Base-by-base conservation (phyloP, 768 basidiomycete species). In the Sistotremastrum niveocremeum region DNA sequence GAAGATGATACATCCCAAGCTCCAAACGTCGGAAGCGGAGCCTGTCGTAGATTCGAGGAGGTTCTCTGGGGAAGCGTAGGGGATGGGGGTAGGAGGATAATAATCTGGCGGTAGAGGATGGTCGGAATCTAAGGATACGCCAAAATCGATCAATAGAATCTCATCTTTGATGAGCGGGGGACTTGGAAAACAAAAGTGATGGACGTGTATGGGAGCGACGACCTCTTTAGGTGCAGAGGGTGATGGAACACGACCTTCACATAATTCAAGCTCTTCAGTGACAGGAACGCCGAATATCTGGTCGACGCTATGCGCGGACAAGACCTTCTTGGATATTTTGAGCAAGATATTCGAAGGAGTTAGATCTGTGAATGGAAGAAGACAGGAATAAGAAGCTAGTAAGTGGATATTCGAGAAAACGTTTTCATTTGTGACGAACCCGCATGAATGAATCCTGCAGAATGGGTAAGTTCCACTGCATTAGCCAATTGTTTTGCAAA, bases 1-100 rank as follows among this genome's bases (percentile, higher is more conserved):
- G 49, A 66, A 71, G 49, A 70, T 62, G 41, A 60, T 48, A 51
- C 70, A 71, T 47, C 50, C 69, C 12, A 71, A 55, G 3, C 60
- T 54, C 69, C 70, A 70, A 34, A 70, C 50, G 49, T 70, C 67
- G 8, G 69, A 37, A 41, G 48, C 51, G 35, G 60, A 41, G 33
- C 58, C 55, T 35, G 10, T 52, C 49, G 7, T 40, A 28, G 34
- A 36, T 46, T 63, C 68, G 50, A 67, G 68, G n/a, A 51, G 58
- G 7, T 54, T 45, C 49, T 70, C 66, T 28, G 65, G 69, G 0
- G 67, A 55, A 42, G 42, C 45, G 55, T 67, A 68, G 50, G 63
- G 47, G 3, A 60, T 44, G 41, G 54, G 42, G 0, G 62, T 67
- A 20, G 41, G 57, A 32, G 66, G 60, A 37, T 56, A n/a, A 51